These are phyloP conservation scores for Epichloe typhina DNA, from an alignment of 2,329 filamentous ascomycete species.

Conservation along the genomic window DNA sequence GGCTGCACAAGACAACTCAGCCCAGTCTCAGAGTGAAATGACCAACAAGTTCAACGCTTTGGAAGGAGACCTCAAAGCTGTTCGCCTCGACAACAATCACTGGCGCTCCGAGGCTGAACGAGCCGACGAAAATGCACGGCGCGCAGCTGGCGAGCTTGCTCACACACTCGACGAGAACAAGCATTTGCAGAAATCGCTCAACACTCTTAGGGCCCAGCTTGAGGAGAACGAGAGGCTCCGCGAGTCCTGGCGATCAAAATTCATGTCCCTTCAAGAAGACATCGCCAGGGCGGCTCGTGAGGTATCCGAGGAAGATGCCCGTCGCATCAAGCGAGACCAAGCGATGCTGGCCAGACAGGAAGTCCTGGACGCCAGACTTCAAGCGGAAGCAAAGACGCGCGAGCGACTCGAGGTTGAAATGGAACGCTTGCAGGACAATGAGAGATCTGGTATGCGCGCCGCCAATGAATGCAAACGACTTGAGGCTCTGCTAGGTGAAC, in stretches of 20 bases:
- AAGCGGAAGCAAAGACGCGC: slow-evolving; percentile 58
- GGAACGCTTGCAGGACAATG: slow-evolving; percentile 49
- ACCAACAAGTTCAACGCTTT: slow-evolving; percentile 39
- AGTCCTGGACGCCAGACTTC: slow-evolving; percentile 63
- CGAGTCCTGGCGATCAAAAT: slow-evolving; percentile 72
- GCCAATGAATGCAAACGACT: slow-evolving; percentile 49
- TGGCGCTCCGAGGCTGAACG: slow-evolving; percentile 51
- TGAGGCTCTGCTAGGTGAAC: slow-evolving; percentile 39
- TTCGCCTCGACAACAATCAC: slow-evolving; percentile 43
- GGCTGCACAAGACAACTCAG: slow-evolving; percentile 46
- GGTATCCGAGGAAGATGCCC: slow-evolving; percentile 69
- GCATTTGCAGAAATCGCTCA: slow-evolving; percentile 59
- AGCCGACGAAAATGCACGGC: slow-evolving; percentile 36
- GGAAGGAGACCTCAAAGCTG: slow-evolving; percentile 41
- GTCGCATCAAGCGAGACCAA: slow-evolving; percentile 66
- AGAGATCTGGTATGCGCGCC: slow-evolving; percentile 51
- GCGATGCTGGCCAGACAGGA: slow-evolving; percentile 68
- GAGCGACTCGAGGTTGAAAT: slow-evolving; percentile 55
- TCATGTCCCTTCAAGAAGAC: slow-evolving; percentile 75
- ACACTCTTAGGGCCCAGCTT: slow-evolving; percentile 62
- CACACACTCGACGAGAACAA: slow-evolving; percentile 49
- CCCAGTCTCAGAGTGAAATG: slow-evolving; percentile 41
- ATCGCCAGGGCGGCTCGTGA: slow-evolving; percentile 69
- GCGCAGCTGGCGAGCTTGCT: slow-evolving; percentile 34
- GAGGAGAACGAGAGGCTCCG: slow-evolving; percentile 77